Percentiles rank a stretch among this genome's conserved stretches.
Conservation (phyloP, 768 basidiomycete genomes). For the Porphyrellus cyaneotinctus region DNA sequence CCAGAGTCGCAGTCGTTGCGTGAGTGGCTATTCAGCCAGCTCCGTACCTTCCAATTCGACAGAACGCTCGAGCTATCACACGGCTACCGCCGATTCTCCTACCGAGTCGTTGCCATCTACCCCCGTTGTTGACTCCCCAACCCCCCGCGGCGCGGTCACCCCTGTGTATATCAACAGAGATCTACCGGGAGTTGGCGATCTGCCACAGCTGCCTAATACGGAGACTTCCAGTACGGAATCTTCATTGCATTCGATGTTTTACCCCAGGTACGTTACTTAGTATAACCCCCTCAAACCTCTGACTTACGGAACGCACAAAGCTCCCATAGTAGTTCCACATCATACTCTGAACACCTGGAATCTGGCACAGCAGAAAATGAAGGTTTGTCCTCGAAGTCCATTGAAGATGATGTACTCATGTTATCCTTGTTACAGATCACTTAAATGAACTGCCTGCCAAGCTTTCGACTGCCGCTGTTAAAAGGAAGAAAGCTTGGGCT, state of each 20-base stretch:
- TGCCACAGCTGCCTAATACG: not conserved
- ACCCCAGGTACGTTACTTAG: constrained; percentile 9
- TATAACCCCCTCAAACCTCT: not conserved
- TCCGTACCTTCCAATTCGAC: not conserved
- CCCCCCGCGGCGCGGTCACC: not conserved
- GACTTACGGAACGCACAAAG: constrained; percentile 4
- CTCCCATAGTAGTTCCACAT: constrained; percentile 11
- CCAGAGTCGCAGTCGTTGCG: not conserved
- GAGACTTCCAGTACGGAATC: not conserved
- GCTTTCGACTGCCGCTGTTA: not conserved
- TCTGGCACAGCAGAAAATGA: constrained; percentile 4
- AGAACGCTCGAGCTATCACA: not conserved
- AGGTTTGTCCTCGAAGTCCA: not conserved
- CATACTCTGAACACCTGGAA: constrained; percentile 9
- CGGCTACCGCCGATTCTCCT: constrained; percentile 12
- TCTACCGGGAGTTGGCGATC: not conserved
- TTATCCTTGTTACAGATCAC: not conserved
- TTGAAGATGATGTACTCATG: not conserved
- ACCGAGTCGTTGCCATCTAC: constrained; percentile 1
- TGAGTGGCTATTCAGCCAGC: not conserved
- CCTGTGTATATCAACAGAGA: not conserved
- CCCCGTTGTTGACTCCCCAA: constrained; percentile 10
- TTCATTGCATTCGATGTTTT: constrained; percentile 3
- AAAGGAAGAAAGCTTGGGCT: constrained; percentile 4
- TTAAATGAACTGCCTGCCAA: constrained; percentile 7